phyloP scores from a whole-genome alignment of 371 early-diverging fungal species.

The Funneliformis caledonium region DNA sequence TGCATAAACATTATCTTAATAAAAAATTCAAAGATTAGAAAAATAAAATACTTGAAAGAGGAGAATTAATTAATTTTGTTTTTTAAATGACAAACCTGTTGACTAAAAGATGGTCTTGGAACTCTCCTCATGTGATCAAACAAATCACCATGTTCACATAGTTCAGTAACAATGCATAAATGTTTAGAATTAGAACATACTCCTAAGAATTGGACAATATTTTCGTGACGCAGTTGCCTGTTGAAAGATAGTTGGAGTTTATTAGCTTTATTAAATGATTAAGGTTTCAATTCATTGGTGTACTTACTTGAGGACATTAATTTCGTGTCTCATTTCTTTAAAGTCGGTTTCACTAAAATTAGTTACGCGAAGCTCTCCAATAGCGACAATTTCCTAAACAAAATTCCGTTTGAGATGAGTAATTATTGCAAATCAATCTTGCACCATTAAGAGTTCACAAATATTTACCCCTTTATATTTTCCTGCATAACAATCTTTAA shows the following conservation, averaged over 20 bases:
- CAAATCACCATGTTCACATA: constrained; percentile 76
- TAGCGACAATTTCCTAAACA: constrained; percentile 68
- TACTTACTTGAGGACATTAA: constrained; percentile 72
- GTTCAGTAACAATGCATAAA: constrained; percentile 75
- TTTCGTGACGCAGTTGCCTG: constrained; percentile 78
- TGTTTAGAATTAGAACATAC: constrained; percentile 71
- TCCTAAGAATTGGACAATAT: constrained; percentile 77
- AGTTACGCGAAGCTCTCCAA: constrained; percentile 69
- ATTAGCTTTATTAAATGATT: background rate
- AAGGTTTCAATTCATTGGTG: background rate
- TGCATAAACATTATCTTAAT: constrained; percentile 75
- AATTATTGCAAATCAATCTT: background rate
- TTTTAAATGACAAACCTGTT: constrained; percentile 59
- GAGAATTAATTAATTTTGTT: background rate
- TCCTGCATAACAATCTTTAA: constrained; percentile 78
- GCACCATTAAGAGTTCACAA: background rate
- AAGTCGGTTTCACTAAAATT: constrained; percentile 73
- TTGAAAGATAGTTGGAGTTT: background rate
- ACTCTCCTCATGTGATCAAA: constrained; percentile 74
- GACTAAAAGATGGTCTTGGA: constrained; percentile 67
- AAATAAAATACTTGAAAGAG: background rate
- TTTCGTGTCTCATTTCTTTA: constrained; percentile 76
- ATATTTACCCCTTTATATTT: constrained; percentile 62
- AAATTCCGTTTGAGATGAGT: background rate
- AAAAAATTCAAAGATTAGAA: background rate